These are phyloP conservation scores for Syzygium aqueum DNA, from an alignment of 345 rosid genomes.

Conservation along the genomic window DNA sequence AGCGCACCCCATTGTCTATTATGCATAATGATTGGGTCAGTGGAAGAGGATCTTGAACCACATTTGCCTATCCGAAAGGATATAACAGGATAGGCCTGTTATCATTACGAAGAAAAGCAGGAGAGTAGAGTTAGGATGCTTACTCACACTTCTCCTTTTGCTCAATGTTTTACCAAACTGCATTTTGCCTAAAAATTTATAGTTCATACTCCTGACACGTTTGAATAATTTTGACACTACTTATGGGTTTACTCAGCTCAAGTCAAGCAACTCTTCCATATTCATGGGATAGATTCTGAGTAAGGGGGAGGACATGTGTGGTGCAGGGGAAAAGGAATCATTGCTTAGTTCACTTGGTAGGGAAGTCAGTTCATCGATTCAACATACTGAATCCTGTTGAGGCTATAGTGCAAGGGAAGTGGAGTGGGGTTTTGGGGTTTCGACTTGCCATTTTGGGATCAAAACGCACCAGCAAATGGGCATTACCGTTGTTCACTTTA, in stretches of 20 bases:
- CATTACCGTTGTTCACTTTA: neutral
- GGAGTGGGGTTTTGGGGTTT: neutral
- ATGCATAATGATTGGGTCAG: neutral
- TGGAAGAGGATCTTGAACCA: neutral
- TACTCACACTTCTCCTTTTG: neutral
- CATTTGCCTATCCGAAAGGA: neutral
- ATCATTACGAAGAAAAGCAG: neutral
- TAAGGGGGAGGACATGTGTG: neutral
- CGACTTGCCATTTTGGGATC: neutral
- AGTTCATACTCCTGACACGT: neutral
- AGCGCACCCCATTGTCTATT: neutral
- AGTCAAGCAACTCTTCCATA: neutral
- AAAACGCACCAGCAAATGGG: neutral
- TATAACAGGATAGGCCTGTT: neutral
- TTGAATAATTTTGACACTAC: neutral
- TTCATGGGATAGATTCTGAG: neutral
- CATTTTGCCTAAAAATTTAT: neutral
- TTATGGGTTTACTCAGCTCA: neutral
- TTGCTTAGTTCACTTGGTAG: neutral
- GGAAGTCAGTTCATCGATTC: neutral
- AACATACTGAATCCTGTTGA: neutral
- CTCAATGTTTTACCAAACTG: neutral
- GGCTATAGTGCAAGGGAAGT: neutral
- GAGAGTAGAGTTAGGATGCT: neutral
- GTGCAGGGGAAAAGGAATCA: neutral